Conservation (phyloP, 2,329 filamentous ascomycete species). For the Diaporthe helianthi region DNA sequence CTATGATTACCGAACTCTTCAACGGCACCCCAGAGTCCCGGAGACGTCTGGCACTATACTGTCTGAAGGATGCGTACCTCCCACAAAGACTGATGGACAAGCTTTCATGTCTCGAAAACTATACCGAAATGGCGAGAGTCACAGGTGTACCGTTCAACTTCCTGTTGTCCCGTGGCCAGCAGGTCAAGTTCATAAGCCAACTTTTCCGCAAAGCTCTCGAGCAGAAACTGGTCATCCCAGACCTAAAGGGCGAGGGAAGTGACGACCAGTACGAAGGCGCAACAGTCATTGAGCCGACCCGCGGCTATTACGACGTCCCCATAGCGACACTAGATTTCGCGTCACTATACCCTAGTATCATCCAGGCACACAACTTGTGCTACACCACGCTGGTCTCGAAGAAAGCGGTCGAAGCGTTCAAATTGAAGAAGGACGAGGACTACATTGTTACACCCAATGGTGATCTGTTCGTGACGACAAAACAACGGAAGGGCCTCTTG, state of each 20-base stretch:
- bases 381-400: slow-evolving; percentile 93
- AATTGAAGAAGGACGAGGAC: slow-evolving; percentile 85
- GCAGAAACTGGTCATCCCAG: slow-evolving; percentile 92
- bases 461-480: slow-evolving; percentile 88
- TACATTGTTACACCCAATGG: slow-evolving; percentile 97
- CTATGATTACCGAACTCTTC: slow-evolving; percentile 98
- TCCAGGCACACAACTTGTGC: slow-evolving; percentile 97
- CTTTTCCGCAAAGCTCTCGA: slow-evolving; percentile 94
- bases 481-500: slow-evolving; percentile 88
- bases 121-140: slow-evolving; percentile 99
- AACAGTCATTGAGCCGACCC: slow-evolving; percentile 93
- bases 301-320: slow-evolving; percentile 93
- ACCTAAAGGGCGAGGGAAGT: slow-evolving; percentile 71
- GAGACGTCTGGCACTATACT: slow-evolving; percentile 91
- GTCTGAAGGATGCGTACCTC: slow-evolving; percentile 95
- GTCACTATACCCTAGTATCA: slow-evolving; percentile 97
- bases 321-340: slow-evolving; percentile 98
- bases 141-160: slow-evolving; percentile 98
- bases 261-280: slow-evolving; percentile 97
- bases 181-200: slow-evolving; percentile 97
- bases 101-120: slow-evolving; percentile 97
- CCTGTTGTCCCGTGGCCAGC: slow-evolving; percentile 88
- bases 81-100: slow-evolving; percentile 97
- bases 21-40: slow-evolving; percentile 95
- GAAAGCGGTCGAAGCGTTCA: slow-evolving; percentile 75